Conservation (phyloP, 2,329 filamentous ascomycete species). For the Paramyrothecium roridum region DNA sequence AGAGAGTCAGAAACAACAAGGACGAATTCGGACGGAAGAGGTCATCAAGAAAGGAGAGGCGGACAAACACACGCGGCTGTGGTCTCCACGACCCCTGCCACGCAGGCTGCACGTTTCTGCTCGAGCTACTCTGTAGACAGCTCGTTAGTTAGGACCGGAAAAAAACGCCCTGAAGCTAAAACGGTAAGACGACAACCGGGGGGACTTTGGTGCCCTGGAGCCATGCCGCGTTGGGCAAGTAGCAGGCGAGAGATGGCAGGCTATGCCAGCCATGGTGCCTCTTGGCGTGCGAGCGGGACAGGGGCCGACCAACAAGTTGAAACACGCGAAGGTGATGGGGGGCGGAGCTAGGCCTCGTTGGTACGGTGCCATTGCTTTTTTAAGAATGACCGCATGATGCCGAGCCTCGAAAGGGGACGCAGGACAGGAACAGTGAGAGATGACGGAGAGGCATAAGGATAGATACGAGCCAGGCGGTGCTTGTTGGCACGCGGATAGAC, state of each 20-base stretch:
- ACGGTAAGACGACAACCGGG: not conserved
- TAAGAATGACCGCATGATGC: not conserved
- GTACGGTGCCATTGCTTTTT: not conserved
- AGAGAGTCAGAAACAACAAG: not conserved
- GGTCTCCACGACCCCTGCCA: not conserved
- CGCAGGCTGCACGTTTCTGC: not conserved
- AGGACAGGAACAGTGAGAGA: not conserved
- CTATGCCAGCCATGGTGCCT: not conserved
- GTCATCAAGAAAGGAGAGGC: not conserved
- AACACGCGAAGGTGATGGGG: not conserved
- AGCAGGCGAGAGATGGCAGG: not conserved
- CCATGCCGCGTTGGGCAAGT: not conserved
- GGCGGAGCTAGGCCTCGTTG: not conserved
- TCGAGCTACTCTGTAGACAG: too few relatives aligned
- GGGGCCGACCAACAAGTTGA: not conserved
- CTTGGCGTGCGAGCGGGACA: not conserved
- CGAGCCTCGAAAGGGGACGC: not conserved
- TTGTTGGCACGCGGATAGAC: too few relatives aligned
- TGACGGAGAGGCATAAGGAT: too few relatives aligned
- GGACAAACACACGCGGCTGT: too few relatives aligned
- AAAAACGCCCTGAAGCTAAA: not conserved
- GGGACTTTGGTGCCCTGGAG: not conserved
- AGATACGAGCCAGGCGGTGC: too few relatives aligned
- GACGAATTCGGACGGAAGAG: not conserved
- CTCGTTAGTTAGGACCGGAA: too few relatives aligned